phyloP scores from a whole-genome alignment of 345 rosid species.

The Litchi chinensis region DNA sequence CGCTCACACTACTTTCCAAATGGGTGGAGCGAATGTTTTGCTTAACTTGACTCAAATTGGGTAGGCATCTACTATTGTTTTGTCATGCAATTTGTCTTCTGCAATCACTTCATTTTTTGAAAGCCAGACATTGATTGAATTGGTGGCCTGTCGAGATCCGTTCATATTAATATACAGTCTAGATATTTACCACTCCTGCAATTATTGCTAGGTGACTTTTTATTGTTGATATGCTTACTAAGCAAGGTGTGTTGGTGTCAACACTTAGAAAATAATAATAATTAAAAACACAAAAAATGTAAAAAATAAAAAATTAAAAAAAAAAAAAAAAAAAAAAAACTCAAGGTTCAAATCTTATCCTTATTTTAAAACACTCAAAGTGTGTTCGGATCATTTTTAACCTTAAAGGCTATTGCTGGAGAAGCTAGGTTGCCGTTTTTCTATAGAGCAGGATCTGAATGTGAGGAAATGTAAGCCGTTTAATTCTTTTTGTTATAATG shows the following conservation, averaged over 20 bases:
- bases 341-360: too few species aligned
- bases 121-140: too few species aligned
- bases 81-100: background rate
- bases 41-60: background rate
- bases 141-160: too few species aligned
- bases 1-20: background rate
- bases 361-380: too few species aligned
- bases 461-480: constrained; percentile 92
- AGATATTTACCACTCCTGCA: background rate
- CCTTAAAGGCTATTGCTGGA: constrained; percentile 94
- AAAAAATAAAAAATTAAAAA: too few species aligned
- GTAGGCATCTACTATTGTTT: background rate
- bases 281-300: too few species aligned
- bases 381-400: constrained; percentile 11
- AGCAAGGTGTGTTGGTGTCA: background rate
- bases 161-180: too few species aligned
- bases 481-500: constrained; percentile 1
- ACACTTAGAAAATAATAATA: background rate
- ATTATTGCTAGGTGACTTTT: background rate
- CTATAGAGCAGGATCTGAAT: constrained; percentile 99
- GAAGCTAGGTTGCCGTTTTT: constrained; percentile 99
- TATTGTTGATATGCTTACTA: background rate
- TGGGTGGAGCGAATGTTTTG: too few species aligned
- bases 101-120: too few species aligned
- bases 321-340: too few species aligned